Evolutionary conservation across 2,329 filamentous ascomycete genomes (phyloP).

Genomic region (Ophiocordyceps camponoti-floridani): DNA sequence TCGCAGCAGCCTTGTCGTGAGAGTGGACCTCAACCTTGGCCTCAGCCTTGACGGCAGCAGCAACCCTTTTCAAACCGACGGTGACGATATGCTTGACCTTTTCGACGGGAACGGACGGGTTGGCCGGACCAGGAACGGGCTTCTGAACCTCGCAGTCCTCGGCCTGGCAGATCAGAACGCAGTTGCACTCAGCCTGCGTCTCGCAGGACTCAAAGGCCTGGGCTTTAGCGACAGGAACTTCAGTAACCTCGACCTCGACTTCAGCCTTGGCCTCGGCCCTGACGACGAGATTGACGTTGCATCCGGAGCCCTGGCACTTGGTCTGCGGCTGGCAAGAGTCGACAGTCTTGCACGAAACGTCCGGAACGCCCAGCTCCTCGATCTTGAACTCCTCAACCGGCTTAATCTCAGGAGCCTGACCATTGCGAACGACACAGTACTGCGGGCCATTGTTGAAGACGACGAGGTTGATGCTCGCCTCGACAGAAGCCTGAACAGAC

Average conservation of each 20-base stretch:
- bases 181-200: background rate
- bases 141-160: background rate
- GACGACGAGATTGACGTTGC: background rate
- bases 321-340: background rate
- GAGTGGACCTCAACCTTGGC: too few relatives aligned
- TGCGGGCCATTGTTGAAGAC: background rate
- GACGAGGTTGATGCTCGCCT: background rate
- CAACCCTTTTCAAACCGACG: too few relatives aligned
- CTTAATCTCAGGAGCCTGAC: background rate
- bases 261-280: background rate
- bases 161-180: background rate
- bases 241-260: background rate
- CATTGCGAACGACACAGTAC: background rate
- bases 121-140: background rate
- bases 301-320: background rate
- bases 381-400: background rate
- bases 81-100: too few relatives aligned
- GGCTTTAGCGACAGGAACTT: background rate
- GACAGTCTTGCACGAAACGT: background rate
- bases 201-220: background rate
- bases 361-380: background rate
- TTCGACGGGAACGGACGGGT: background rate
- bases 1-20: too few relatives aligned
- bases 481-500: background rate
- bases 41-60: too few relatives aligned